phyloP scores from a whole-genome alignment of 371 early-diverging fungal species.

The Rhizopus delemar region DNA sequence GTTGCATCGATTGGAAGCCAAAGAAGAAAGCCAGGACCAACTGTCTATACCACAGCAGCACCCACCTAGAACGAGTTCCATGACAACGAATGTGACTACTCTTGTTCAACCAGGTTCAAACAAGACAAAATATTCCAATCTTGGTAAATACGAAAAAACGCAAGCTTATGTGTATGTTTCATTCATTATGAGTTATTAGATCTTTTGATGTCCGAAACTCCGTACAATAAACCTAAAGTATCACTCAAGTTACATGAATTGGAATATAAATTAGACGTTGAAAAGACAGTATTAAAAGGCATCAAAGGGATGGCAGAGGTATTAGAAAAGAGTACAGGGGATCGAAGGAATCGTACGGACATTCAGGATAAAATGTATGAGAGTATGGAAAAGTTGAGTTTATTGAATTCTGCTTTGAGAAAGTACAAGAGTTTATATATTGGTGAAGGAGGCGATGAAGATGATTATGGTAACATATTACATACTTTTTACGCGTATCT shows the following conservation, averaged over 20 bases:
- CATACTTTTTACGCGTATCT: too few species aligned
- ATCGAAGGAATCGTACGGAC: constrained; percentile 64
- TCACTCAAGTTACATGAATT: constrained; percentile 84
- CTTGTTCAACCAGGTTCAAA: constrained; percentile 11
- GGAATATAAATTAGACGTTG: constrained; percentile 85
- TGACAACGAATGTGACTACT: constrained; percentile 13
- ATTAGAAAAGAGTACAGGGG: constrained; percentile 41
- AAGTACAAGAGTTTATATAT: constrained; percentile 85
- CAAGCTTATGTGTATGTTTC: background rate
- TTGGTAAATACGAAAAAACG: constrained; percentile 42
- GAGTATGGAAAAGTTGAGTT: constrained; percentile 75
- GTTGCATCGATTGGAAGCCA: constrained; percentile 60
- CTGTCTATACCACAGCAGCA: constrained; percentile 6
- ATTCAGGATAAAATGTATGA: constrained; percentile 70
- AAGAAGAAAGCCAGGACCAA: constrained; percentile 19
- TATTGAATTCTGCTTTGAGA: constrained; percentile 79
- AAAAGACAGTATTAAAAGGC: constrained; percentile 83
- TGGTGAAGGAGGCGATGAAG: constrained; percentile 73
- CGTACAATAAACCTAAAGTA: constrained; percentile 82
- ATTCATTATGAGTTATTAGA: constrained; percentile 39
- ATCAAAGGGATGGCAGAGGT: constrained; percentile 57
- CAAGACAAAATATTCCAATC: constrained; percentile 51
- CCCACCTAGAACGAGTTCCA: constrained; percentile 31
- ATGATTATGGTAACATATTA: constrained; percentile 53
- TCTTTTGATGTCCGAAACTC: constrained; percentile 73